Base-by-base conservation (phyloP, 2,329 filamentous ascomycete species). In the Coniochaeta ligniaria region DNA sequence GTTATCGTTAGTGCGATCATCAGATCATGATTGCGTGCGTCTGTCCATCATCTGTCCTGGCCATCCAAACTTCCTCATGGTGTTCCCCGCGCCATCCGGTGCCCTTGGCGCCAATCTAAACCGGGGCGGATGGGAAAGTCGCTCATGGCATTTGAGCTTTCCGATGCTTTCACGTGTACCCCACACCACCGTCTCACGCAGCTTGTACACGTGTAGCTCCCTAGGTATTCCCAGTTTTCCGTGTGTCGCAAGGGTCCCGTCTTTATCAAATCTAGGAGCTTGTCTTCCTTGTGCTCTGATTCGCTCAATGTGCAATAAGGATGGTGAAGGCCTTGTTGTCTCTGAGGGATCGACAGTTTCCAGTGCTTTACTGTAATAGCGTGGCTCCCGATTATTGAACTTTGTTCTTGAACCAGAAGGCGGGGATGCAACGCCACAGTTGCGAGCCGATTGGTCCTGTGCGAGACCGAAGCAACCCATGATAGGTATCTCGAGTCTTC, bases 61-160 rank as follows among this genome's bases (percentile, higher is more conserved):
- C 16, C 11, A 31, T 26, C n/a, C 24, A 6, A 9, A 3, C 35
- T 38, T 9, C 35, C 35, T 36, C 35, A 14, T 9, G 6, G 12
- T 14, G 28, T 31, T 31, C 47, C 47, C 47, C 47, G 47, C 52
- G n/a, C 26, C 11, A 36, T 36, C 35, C 35, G 35, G 35, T 36
- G 38, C 17, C 5, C 54, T 57, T 35, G 54, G 28, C 28, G n/a
- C 9, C 35, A 36, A 57, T 22, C 33, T 22, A 57, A 38, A 41
- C n/a, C 38, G 38, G 38, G 38, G n/a, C 17, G 3, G 38, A 57
- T 57, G 54, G 54, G 54, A 57, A 57, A 57, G 54, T 57, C 35
- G 54, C 26, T 6, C 47, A 57, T 57, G 54, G 54, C 54, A 38
- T 57, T 57, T 36, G n/a, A n/a, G 14, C 22, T 35, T 57, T 6